A percentile compares a stretch with the other conserved stretches of the same genome.
phyloP scores from a whole-genome alignment of 768 basidiomycete species.

The Suillus variegatus region DNA sequence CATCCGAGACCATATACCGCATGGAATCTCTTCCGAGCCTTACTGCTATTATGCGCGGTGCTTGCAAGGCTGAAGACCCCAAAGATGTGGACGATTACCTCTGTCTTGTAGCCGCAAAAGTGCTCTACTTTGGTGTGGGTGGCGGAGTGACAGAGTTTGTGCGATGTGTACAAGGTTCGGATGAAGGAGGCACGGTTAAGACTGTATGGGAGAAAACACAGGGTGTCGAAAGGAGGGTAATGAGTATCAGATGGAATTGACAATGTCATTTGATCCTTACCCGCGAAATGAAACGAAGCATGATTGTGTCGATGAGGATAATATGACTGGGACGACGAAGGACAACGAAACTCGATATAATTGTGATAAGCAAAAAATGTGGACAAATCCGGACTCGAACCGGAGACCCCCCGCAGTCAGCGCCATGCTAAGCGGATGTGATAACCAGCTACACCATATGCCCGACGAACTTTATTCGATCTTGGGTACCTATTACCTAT shows the following conservation, averaged over 20 bases:
- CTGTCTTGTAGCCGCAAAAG: slow-evolving; percentile 87
- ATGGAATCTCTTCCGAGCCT: slow-evolving; percentile 63
- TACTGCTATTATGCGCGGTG: slow-evolving; percentile 48
- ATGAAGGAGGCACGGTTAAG: slow-evolving; percentile 44
- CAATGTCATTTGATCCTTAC: not conserved
- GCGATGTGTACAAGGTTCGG: slow-evolving; percentile 46
- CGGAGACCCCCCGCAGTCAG: slow-evolving; percentile 40
- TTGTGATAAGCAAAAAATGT: slow-evolving; percentile 20
- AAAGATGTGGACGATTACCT: slow-evolving; percentile 21
- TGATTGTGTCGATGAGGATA: not conserved
- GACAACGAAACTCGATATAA: not conserved
- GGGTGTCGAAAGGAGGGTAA: slow-evolving; percentile 76
- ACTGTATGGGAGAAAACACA: slow-evolving; percentile 63
- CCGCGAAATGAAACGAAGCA: not conserved
- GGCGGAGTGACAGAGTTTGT: slow-evolving; percentile 82
- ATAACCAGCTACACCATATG: slow-evolving; percentile 44
- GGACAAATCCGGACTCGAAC: slow-evolving; percentile 43
- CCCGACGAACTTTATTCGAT: slow-evolving; percentile 10
- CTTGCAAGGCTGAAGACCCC: slow-evolving; percentile 26
- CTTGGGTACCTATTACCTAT: not conserved
- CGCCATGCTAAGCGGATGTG: slow-evolving; percentile 41
- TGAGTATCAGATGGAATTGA: slow-evolving; percentile 57
- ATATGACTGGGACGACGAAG: not conserved
- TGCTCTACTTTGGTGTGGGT: slow-evolving; percentile 94
- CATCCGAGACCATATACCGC: slow-evolving; percentile 93